These are phyloP conservation scores for Artemisia tridentata DNA, from an alignment of 129 eudicot genomes.

Conservation along the genomic window DNA sequence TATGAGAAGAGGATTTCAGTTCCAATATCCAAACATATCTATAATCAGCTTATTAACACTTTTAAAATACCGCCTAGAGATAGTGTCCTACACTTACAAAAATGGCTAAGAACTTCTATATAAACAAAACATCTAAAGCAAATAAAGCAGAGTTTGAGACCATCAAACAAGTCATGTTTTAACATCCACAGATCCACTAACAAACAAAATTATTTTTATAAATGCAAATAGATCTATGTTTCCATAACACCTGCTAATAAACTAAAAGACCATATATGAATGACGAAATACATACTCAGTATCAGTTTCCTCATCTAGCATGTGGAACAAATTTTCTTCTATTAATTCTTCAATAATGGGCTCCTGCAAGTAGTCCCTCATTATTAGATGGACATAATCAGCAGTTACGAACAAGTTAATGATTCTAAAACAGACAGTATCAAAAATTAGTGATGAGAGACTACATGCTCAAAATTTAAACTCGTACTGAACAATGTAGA, in stretches of 20 bases:
- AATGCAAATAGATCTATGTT: neutral
- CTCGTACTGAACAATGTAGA: neutral
- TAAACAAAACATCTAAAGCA: constrained; percentile 17
- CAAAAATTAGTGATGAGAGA: neutral
- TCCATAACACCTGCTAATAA: constrained; percentile 8
- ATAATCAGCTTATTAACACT: neutral
- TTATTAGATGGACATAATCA: constrained; percentile 25
- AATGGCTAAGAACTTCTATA: neutral
- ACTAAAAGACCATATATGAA: constrained; percentile 16
- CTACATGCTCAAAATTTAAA: constrained; percentile 14
- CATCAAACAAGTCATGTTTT: constrained; percentile 1
- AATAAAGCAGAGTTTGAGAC: constrained; percentile 13
- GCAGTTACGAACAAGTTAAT: constrained; percentile 12
- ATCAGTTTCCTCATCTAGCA: constrained; percentile 99
- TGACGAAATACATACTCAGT: constrained; percentile 56
- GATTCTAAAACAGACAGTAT: constrained; percentile 8
- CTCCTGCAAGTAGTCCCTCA: constrained; percentile 50
- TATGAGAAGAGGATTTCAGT: too few relatives aligned
- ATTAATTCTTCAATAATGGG: constrained; percentile 80
- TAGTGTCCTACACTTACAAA: constrained; percentile 3
- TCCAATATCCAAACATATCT: too few relatives aligned
- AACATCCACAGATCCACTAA: too few relatives aligned
- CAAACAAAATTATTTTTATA: too few relatives aligned
- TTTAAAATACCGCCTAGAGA: neutral
- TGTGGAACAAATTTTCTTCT: constrained; percentile 84